Conservation (phyloP, 805 yeast genomes). For the Candida sakaeoensis region DNA sequence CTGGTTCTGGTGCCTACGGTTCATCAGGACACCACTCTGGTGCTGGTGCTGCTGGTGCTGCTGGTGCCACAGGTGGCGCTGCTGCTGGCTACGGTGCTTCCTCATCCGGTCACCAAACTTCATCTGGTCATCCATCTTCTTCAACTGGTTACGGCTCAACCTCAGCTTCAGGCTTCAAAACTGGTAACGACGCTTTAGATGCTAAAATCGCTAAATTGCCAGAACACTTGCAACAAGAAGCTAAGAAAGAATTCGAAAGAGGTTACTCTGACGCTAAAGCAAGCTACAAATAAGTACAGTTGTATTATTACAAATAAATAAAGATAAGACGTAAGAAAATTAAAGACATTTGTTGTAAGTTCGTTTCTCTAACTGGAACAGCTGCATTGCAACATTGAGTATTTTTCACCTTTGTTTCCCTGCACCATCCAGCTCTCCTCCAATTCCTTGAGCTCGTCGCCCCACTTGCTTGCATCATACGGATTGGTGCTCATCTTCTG, state of each 20-base stretch:
- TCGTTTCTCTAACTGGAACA: slow-evolving; percentile 52
- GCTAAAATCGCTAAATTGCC: slow-evolving; percentile 31
- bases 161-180: slow-evolving; percentile 23
- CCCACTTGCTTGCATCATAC: slow-evolving; percentile 65
- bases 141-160: slow-evolving; percentile 9
- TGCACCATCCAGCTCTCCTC: slow-evolving; percentile 51
- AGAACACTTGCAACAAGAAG: slow-evolving; percentile 32
- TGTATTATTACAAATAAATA: background rate
- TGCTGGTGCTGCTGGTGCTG: background rate
- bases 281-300: slow-evolving; percentile 16
- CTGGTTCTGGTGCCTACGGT: slow-evolving; percentile 8
- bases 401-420: slow-evolving; percentile 48
- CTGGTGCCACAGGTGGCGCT: slow-evolving; percentile 7
- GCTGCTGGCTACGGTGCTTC: slow-evolving; percentile 9
- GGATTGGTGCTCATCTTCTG: slow-evolving; percentile 75
- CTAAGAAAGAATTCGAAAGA: slow-evolving; percentile 37
- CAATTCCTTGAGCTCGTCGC: slow-evolving; percentile 54
- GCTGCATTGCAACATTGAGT: slow-evolving; percentile 68
- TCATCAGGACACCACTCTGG: slow-evolving; percentile 7
- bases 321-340: too few species aligned
- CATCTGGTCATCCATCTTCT: slow-evolving; percentile 8
- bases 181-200: slow-evolving; percentile 36
- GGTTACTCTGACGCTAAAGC: slow-evolving; percentile 37
- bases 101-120: slow-evolving; percentile 3
- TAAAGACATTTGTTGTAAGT: too few species aligned